Percentiles rank a stretch among this genome's conserved stretches.
Evolutionary conservation across 352 stramenopile genomes (phyloP).

Genomic region (Peronospora destructor): DNA sequence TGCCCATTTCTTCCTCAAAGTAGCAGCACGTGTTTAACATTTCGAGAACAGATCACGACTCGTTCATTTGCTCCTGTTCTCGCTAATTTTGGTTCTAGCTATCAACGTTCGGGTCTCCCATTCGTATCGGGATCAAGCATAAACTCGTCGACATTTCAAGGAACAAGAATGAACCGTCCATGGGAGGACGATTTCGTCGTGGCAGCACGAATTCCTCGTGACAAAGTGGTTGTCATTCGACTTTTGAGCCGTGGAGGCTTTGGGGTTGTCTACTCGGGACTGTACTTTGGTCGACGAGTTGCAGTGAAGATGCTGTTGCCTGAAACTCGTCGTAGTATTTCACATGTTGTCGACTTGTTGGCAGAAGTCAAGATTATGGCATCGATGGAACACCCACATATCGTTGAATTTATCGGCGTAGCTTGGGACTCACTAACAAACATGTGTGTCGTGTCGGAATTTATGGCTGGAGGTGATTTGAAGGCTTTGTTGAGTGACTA

Average conservation of each 20-base stretch:
- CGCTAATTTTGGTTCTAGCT: slow-evolving; percentile 17
- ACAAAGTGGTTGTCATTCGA: slow-evolving; percentile 27
- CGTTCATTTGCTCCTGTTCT: slow-evolving; percentile 17
- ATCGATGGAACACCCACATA: slow-evolving; percentile 33
- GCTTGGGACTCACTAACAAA: slow-evolving; percentile 43
- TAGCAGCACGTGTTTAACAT: slow-evolving; percentile 23
- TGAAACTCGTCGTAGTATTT: slow-evolving; percentile 28
- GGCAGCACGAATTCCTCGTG: slow-evolving; percentile 34
- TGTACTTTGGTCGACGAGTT: slow-evolving; percentile 30
- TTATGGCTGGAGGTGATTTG: slow-evolving; percentile 50
- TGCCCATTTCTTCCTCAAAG: slow-evolving; percentile 19
- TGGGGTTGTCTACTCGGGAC: slow-evolving; percentile 39
- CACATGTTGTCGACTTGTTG: slow-evolving; percentile 30
- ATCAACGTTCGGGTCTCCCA: slow-evolving; percentile 10
- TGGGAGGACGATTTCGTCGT: slow-evolving; percentile 43
- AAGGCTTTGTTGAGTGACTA: slow-evolving; percentile 31
- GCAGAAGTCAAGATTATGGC: slow-evolving; percentile 44
- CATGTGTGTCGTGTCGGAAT: slow-evolving; percentile 48
- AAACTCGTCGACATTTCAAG: slow-evolving; percentile 9
- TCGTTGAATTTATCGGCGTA: slow-evolving; percentile 47
- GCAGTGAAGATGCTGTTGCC: slow-evolving; percentile 47
- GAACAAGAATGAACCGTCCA: slow-evolving; percentile 7
- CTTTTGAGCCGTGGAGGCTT: slow-evolving; percentile 39
- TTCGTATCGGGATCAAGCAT: slow-evolving; percentile 12
- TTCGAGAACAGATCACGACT: slow-evolving; percentile 15